Percentiles rank a stretch among this genome's conserved stretches.
Conservation (phyloP, 108 stramenopile species). For the Skeletonema costatum region DNA sequence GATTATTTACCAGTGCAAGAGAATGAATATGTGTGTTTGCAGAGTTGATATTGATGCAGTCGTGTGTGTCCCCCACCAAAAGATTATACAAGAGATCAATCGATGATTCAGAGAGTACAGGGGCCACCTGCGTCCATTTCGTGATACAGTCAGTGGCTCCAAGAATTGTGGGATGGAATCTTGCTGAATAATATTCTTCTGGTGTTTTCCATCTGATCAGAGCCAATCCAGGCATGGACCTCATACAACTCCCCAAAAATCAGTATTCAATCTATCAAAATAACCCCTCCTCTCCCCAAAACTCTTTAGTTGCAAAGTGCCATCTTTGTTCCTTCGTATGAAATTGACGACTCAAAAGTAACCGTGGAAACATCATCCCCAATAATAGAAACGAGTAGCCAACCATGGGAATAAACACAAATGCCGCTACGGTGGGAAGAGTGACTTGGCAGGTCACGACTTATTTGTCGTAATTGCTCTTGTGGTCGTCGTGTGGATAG, state of each 20-base stretch:
- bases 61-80: neutral
- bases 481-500: conserved; percentile 18
- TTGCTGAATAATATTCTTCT: neutral
- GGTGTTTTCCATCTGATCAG: neutral
- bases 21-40: conserved; percentile 33
- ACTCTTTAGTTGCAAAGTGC: conserved; percentile 31
- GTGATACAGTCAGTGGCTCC: neutral
- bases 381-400: conserved; percentile 28
- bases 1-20: conserved; percentile 26
- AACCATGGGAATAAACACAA: conserved; percentile 17
- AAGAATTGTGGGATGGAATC: neutral
- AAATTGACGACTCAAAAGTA: conserved; percentile 41
- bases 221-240: conserved; percentile 2
- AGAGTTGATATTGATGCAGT: conserved; percentile 6
- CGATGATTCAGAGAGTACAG: conserved; percentile 17
- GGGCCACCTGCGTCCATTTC: conserved; percentile 32
- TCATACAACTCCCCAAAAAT: conserved; percentile 45
- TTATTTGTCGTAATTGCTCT: conserved; percentile 19
- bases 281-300: conserved; percentile 18
- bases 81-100: conserved; percentile 17
- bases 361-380: conserved; percentile 37
- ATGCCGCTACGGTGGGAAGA: conserved; percentile 33
- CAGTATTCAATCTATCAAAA: conserved; percentile 13
- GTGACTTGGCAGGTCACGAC: conserved; percentile 23
- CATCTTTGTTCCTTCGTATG: conserved; percentile 25